Conservation (phyloP, 2,329 filamentous ascomycete genomes). For the Grosmannia clavigera region DNA sequence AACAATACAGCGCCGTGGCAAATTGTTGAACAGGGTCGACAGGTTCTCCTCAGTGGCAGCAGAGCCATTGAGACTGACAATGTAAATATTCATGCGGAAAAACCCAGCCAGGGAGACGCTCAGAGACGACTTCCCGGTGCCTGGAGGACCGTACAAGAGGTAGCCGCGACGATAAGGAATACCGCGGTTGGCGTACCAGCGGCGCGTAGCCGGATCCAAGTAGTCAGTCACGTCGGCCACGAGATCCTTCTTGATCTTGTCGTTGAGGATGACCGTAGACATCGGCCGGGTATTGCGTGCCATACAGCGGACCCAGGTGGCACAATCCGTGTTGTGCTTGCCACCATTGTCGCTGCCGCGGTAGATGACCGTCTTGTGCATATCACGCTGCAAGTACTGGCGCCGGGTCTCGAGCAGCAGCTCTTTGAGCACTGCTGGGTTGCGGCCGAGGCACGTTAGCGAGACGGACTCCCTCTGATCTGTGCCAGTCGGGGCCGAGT, state of each 20-base stretch:
- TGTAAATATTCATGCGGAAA: constrained; percentile 60
- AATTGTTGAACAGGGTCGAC: constrained; percentile 48
- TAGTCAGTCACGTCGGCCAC: constrained; percentile 52
- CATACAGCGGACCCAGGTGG: constrained; percentile 50
- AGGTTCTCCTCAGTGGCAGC: constrained; percentile 54
- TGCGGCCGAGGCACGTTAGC: constrained; percentile 48
- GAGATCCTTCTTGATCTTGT: constrained; percentile 45
- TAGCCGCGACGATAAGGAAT: constrained; percentile 81
- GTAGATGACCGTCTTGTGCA: constrained; percentile 53
- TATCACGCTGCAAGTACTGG: constrained; percentile 43
- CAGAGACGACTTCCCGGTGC: constrained; percentile 66
- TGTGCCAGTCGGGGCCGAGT: constrained; percentile 19
- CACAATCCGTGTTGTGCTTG: constrained; percentile 21
- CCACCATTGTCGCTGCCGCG: constrained; percentile 36
- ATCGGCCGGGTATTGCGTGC: constrained; percentile 47
- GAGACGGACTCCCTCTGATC: constrained; percentile 43
- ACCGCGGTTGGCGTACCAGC: constrained; percentile 76
- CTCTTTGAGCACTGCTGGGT: constrained; percentile 48
- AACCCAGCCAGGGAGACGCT: constrained; percentile 58
- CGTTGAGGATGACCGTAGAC: constrained; percentile 52
- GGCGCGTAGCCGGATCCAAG: constrained; percentile 45
- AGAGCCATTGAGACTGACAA: constrained; percentile 53
- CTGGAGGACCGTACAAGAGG: constrained; percentile 67
- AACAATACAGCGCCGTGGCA: constrained; percentile 59
- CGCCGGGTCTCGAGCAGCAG: constrained; percentile 46